Base-by-base conservation (phyloP, 768 basidiomycete species). In the Lactarius sanguifluus region DNA sequence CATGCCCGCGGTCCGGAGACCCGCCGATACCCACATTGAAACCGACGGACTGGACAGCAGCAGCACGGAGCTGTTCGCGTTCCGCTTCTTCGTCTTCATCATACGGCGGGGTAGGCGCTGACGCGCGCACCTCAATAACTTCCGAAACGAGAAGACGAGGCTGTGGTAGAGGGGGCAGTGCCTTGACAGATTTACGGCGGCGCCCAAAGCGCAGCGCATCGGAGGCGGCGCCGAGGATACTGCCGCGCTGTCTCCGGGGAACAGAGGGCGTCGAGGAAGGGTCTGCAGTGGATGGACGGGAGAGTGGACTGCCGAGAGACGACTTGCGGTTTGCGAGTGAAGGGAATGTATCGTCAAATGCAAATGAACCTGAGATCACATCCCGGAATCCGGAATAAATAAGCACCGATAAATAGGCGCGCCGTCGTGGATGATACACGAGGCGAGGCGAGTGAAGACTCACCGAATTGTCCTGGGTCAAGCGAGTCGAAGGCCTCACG, bases 1-100 rank as follows among this genome's bases (percentile, higher is more conserved):
- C 76, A 38, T 77, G 76, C 6, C 78, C 74, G 50, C 74, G 72
- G 45, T 65, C 63, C 57, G 61, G 66, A 45, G 65, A 74, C 30
- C 82, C 80, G n/a, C 82, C 72, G 54, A 85, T 78, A 40, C 81
- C 81, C 12, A 84, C 82, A 63, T 80, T 82, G 38, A 92, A 79
- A 7, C 91, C 91, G 57, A 93, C 86, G 15, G 88, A 84, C 71
- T 90, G 86, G 0, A 91, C 91, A 20, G 91, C 91, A 45, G 83
- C 86, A 62, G 89, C 87, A 38, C 90, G 80, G 38, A 93, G 77
- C n/a, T 89, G 84, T 68, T 89, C 84, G 12, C 91, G 84, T 71
- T 92, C 91, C 72, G 88, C 86, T 57, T 83, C 81, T 71, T 92
- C 91, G 55, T 80, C 82, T 69, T 89, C 72, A 25, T 58, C 66